Evolutionary conservation across 305 asterid species (phyloP).

Genomic region (Solanum chacoense): DNA sequence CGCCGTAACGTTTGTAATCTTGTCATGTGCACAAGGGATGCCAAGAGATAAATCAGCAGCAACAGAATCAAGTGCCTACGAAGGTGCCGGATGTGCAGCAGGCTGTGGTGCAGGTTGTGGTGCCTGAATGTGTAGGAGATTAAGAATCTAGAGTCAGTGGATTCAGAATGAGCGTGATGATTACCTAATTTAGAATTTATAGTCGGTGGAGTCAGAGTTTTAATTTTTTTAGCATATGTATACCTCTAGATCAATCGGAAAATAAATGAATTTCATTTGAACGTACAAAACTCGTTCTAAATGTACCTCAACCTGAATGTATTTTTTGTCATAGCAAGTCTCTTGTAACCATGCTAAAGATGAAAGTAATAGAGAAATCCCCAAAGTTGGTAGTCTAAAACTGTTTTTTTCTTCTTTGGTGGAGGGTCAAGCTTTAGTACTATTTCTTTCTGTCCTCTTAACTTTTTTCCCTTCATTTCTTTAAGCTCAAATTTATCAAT

Average conservation of each 20-base stretch:
- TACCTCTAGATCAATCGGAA: neutral
- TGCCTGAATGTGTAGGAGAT: neutral
- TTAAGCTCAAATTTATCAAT: neutral
- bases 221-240: neutral
- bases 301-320: neutral
- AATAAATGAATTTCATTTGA: neutral
- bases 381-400: neutral
- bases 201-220: neutral
- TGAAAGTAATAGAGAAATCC: neutral
- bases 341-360: neutral
- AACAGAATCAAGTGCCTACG: neutral
- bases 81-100: neutral
- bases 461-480: neutral
- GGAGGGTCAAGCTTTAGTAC: neutral
- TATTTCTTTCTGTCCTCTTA: no score
- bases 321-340: neutral
- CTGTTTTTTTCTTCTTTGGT: neutral
- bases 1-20: neutral
- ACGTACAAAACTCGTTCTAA: neutral
- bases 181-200: neutral
- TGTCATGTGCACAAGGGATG: conserved; percentile 1
- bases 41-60: neutral
- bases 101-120: conserved; percentile 3
- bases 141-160: neutral
- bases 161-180: neutral